Conservation (phyloP, 345 rosid species). For the Ceriops zippeliana region DNA sequence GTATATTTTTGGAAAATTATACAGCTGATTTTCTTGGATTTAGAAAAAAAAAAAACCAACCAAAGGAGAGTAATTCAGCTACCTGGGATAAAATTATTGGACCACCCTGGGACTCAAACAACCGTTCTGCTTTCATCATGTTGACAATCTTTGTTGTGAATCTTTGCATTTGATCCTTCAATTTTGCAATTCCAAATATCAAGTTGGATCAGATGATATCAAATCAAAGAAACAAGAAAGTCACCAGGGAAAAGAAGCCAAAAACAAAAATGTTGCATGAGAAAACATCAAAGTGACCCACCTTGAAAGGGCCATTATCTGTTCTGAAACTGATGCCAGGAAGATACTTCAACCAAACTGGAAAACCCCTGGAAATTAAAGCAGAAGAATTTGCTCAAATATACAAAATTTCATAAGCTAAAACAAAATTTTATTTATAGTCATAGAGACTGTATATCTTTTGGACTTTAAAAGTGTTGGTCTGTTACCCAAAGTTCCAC, state of each 20-base stretch:
- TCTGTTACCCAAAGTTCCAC: conserved; percentile 92
- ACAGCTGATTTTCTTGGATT: neutral
- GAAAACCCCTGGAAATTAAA: conserved; percentile 73
- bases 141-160: conserved; percentile 85
- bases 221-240: neutral
- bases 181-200: conserved; percentile 2
- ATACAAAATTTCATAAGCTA: conserved; percentile 1
- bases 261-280: neutral
- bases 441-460: neutral
- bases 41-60: neutral
- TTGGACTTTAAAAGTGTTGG: conserved; percentile 1
- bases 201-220: neutral
- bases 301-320: conserved; percentile 93
- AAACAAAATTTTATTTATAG: neutral
- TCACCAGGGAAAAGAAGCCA: neutral
- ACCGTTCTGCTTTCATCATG: conserved; percentile 92
- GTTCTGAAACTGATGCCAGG: conserved; percentile 96
- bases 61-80: conserved; percentile 8
- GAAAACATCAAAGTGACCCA: conserved; percentile 30
- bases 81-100: conserved; percentile 98
- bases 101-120: conserved; percentile 89
- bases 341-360: conserved; percentile 97
- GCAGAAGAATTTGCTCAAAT: conserved; percentile 11
- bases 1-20: neutral
- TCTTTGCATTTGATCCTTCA: conserved; percentile 83